Evolutionary conservation across 164 flowering plant species (phyloP).

Genomic region (Stephania cephalantha): DNA sequence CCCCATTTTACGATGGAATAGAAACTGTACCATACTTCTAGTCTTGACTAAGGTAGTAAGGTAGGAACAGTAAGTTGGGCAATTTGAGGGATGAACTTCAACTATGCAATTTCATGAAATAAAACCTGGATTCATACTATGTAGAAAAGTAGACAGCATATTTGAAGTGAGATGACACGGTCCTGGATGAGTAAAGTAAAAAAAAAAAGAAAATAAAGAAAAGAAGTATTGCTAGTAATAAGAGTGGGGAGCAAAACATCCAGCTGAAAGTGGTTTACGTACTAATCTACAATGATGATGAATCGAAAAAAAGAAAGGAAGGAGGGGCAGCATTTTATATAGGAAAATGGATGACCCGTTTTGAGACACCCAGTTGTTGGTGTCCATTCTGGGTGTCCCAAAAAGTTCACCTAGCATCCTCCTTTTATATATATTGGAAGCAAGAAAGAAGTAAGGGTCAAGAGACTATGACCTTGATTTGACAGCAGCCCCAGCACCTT

Average conservation of each 20-base stretch:
- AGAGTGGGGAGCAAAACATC: not conserved
- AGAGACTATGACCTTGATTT: constrained; percentile 9
- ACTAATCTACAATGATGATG: not conserved
- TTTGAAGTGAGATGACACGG: not conserved
- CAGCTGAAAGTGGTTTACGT: not conserved
- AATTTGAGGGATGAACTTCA: not conserved
- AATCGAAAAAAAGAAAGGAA: not conserved
- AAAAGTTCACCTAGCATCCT: too few relatives aligned
- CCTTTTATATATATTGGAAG: not conserved
- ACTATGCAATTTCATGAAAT: not conserved
- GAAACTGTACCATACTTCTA: not conserved
- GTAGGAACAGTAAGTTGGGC: not conserved
- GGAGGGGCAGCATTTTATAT: not conserved
- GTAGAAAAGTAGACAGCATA: not conserved
- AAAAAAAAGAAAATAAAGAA: not conserved
- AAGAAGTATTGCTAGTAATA: not conserved
- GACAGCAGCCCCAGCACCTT: not conserved
- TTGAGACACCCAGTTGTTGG: too few relatives aligned
- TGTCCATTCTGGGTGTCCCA: too few relatives aligned
- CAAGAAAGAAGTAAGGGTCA: not conserved
- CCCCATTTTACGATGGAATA: not conserved
- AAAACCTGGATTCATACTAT: not conserved
- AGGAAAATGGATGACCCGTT: too few relatives aligned
- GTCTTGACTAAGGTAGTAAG: not conserved
- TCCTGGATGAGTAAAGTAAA: not conserved